Conservation (phyloP, 1,284 basidiomycete genomes). For the Ustilago hordei region DNA sequence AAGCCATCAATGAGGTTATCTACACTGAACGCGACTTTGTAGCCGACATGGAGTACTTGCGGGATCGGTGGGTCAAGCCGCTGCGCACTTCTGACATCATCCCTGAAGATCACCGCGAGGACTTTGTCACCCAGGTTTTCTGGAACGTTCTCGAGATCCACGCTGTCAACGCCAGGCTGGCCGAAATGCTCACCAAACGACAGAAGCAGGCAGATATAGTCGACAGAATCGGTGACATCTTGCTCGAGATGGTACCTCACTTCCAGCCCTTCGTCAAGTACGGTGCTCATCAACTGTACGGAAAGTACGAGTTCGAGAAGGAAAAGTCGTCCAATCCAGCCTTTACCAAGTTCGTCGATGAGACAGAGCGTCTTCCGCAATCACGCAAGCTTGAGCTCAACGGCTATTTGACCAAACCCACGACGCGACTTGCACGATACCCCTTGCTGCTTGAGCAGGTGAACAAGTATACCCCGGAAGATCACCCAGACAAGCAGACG, state of each 20-base stretch:
- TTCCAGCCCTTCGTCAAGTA: constrained; percentile 93
- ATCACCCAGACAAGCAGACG: constrained; percentile 85
- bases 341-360: constrained; percentile 96
- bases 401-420: constrained; percentile 96
- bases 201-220: constrained; percentile 95
- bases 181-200: constrained; percentile 92
- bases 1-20: constrained; percentile 98
- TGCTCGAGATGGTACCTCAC: constrained; percentile 86
- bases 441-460: constrained; percentile 93
- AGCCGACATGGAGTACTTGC: constrained; percentile 95
- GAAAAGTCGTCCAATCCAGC: constrained; percentile 92
- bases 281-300: constrained; percentile 95
- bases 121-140: constrained; percentile 94
- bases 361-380: constrained; percentile 90
- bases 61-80: constrained; percentile 90
- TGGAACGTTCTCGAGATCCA: constrained; percentile 98
- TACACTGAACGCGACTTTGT: constrained; percentile 99
- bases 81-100: constrained; percentile 81
- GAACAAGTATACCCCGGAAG: constrained; percentile 90
- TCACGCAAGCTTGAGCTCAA: constrained; percentile 97
- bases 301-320: constrained; percentile 99
- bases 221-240: constrained; percentile 89
- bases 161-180: constrained; percentile 85
- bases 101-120: constrained; percentile 80
- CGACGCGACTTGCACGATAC: constrained; percentile 94